Base-by-base conservation (phyloP, 179 eudicot genomes). In the Patellifolia procumbens region DNA sequence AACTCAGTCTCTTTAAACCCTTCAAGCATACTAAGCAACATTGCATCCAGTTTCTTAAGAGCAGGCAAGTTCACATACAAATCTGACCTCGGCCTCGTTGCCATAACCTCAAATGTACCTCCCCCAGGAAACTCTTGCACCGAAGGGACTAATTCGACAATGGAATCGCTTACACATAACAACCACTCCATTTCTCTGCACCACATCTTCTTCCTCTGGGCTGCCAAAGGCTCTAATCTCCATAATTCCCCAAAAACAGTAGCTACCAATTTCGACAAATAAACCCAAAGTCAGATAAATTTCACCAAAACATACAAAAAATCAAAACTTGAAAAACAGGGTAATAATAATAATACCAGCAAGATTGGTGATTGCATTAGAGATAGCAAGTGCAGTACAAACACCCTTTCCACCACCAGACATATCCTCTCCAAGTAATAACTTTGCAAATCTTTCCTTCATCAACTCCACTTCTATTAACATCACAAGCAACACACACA, bases 391-490 rank as follows among this genome's bases (percentile, higher is more conserved):
- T 1, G 99, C 99, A 63, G 97, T 89, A 70, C 93, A 93, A 46
- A 93, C 97, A 37, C 99, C 97, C 85, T 90, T 93, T 34, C 95
- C 97, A 72, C 98, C 95, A 70, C 99, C 99, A 77, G 97, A 93
- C 99, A 95, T 95, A 80, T 95, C 99, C 75, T 95, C 99, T 34
- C 99, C 99, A 0, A 95, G 87, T 35, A 95, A 84, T 52, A 95
- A 91, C 85, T 95, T 95, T n/a, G 97, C 91, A 79, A 93, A 93
- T 85, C 97, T 90, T 75, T 95, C 99, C 80, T 95, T 93, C 99
- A 95, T 95, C 93, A 95, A 78, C 76, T 90, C 93, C 39, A 88
- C 79, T 95, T 93, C 99, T 95, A 52, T 56, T 78, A 22, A 37
- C 42, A 74, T 74, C 60, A 9, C 51, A 28, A 64, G 15, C 7